Evolutionary conservation across 345 rosid genomes (phyloP).

Genomic region (Brassica carinata): DNA sequence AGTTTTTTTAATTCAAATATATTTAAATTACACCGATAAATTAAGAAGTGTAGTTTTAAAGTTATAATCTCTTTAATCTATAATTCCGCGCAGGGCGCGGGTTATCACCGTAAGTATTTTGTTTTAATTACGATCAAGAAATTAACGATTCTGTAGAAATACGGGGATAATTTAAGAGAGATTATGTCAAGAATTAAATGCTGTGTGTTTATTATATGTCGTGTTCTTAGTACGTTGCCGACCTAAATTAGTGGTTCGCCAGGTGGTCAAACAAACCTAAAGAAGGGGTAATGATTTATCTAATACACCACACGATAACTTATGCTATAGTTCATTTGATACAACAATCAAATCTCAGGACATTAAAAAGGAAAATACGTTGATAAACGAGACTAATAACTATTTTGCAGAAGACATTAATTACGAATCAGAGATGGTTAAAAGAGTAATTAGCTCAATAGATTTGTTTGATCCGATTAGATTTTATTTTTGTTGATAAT

Average conservation of each 20-base stretch:
- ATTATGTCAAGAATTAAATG: conserved; percentile 4
- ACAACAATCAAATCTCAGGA: background rate
- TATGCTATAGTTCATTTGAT: background rate
- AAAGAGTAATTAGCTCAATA: background rate
- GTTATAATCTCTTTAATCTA: no score
- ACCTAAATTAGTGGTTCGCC: conserved; percentile 16
- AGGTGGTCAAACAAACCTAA: conserved; percentile 30
- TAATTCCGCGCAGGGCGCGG: no score
- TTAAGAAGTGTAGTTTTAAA: no score
- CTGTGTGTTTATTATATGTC: background rate
- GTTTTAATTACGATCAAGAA: background rate
- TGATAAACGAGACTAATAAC: conserved; percentile 23
- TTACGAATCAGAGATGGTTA: conserved; percentile 10
- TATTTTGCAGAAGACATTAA: conserved; percentile 29
- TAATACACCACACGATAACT: background rate
- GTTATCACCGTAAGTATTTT: background rate
- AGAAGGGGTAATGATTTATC: conserved; percentile 8
- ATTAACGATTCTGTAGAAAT: background rate
- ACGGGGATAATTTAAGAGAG: background rate
- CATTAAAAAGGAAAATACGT: background rate
- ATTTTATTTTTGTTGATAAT: background rate
- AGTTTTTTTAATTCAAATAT: no score
- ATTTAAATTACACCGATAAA: no score
- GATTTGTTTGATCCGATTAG: background rate
- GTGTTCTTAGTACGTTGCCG: conserved; percentile 23